Conservation (phyloP, 1,284 basidiomycete species). For the Ganoderma lingzhi region DNA sequence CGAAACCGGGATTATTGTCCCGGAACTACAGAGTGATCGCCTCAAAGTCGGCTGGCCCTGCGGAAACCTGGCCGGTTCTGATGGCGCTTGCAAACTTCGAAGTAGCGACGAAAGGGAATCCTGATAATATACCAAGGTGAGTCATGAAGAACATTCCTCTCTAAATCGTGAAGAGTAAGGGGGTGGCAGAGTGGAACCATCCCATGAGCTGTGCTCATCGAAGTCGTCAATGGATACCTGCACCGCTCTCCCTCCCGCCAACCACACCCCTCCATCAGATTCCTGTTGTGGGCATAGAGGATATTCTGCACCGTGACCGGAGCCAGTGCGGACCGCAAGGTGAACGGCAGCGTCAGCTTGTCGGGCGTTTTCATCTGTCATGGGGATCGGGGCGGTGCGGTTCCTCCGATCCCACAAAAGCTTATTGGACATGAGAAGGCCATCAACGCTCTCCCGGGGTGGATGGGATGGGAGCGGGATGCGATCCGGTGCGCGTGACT, state of each 20-base stretch:
- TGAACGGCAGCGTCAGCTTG: not conserved
- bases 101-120: too few species aligned
- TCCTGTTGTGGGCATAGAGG: not conserved
- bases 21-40: too few species aligned
- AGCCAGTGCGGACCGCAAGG: not conserved
- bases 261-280: not conserved
- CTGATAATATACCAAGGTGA: too few species aligned
- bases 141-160: not conserved
- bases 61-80: too few species aligned
- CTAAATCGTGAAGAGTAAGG: not conserved
- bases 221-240: not conserved
- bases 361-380: too few species aligned
- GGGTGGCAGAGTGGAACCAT: not conserved
- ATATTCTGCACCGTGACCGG: not conserved
- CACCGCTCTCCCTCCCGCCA: not conserved
- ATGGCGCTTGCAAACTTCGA: too few species aligned
- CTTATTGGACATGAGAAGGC: not conserved
- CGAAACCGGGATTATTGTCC: too few species aligned
- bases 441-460: conserved; percentile 47
- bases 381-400: not conserved
- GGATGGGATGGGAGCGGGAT: not conserved
- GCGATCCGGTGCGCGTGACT: not conserved
- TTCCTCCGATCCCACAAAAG: not conserved
- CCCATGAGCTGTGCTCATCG: not conserved
- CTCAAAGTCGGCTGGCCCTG: too few species aligned